Percentiles rank a stretch among this genome's conserved stretches.
phyloP scores from a whole-genome alignment of 805 yeast genomes.

The Myxozyma kluyveri region DNA sequence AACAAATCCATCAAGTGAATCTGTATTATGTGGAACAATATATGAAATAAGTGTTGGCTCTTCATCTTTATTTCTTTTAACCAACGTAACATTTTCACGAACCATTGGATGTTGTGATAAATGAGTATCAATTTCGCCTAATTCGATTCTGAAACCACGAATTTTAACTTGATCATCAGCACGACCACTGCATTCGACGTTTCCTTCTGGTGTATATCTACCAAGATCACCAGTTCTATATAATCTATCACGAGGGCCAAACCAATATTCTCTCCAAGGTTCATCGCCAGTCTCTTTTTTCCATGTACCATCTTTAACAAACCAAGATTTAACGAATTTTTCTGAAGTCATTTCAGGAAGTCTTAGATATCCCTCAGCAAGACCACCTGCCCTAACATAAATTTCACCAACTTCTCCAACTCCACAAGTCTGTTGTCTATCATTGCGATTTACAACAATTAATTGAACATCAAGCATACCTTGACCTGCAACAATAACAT shows the following conservation, averaged over 20 bases:
- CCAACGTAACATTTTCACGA: slow-evolving; percentile 89
- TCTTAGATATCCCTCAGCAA: slow-evolving; percentile 93
- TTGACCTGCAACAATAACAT: slow-evolving; percentile 96
- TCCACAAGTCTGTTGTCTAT: slow-evolving; percentile 88
- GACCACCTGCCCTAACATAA: slow-evolving; percentile 96
- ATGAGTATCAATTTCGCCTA: slow-evolving; percentile 98
- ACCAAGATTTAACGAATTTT: slow-evolving; percentile 92
- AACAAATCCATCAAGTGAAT: slow-evolving; percentile 42
- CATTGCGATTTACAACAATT: slow-evolving; percentile 87
- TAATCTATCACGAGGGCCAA: slow-evolving; percentile 91
- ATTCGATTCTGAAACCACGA: slow-evolving; percentile 96
- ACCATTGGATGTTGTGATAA: slow-evolving; percentile 89
- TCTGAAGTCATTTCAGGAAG: slow-evolving; percentile 83
- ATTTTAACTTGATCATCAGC: slow-evolving; percentile 99
- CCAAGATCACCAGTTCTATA: slow-evolving; percentile 98
- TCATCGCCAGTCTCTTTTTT: slow-evolving; percentile 50
- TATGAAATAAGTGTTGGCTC: slow-evolving; percentile 90
- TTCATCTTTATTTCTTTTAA: slow-evolving; percentile 84
- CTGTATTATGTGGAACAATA: slow-evolving; percentile 69
- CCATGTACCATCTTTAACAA: slow-evolving; percentile 48
- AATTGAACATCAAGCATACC: slow-evolving; percentile 97
- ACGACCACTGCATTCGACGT: slow-evolving; percentile 96
- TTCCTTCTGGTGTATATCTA: slow-evolving; percentile 93
- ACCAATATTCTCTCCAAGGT: slow-evolving; percentile 77
- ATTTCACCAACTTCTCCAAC: slow-evolving; percentile 99